Conservation (phyloP, 495 filamentous ascomycete genomes). For the Cryomyces minteri region DNA sequence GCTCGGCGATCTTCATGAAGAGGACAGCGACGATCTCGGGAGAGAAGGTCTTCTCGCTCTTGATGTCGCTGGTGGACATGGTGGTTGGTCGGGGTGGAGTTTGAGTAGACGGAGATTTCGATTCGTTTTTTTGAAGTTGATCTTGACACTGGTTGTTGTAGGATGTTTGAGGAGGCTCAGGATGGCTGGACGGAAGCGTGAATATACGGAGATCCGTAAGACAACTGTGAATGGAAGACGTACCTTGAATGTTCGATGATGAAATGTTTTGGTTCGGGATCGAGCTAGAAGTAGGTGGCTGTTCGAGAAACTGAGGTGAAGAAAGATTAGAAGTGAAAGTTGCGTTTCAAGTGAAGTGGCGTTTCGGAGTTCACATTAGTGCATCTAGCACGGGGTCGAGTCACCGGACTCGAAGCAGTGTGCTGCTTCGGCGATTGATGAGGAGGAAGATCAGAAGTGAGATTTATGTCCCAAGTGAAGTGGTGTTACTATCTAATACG, state of each 20-base stretch:
- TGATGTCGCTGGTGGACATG: not conserved
- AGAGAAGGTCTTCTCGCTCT: not conserved
- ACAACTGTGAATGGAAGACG: not conserved
- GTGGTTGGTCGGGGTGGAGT: not conserved
- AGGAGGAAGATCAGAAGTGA: too few species aligned
- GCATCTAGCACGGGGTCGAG: not conserved
- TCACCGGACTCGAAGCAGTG: too few species aligned
- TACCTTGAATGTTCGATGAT: not conserved
- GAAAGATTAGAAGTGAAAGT: not conserved
- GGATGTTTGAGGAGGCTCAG: not conserved
- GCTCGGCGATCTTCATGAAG: not conserved
- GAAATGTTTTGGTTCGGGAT: not conserved
- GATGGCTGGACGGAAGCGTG: not conserved
- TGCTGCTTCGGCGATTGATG: too few species aligned
- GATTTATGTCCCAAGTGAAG: not conserved
- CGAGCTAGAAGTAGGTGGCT: not conserved
- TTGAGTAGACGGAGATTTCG: not conserved
- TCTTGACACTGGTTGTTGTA: not conserved
- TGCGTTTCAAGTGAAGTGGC: too few species aligned
- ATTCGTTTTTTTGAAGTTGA: not conserved
- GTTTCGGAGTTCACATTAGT: not conserved
- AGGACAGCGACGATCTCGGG: conserved; percentile 5
- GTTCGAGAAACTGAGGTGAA: not conserved
- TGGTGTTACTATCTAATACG: not conserved
- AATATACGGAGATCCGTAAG: not conserved